Evolutionary conservation across 2,329 filamentous ascomycete genomes (phyloP).

Genomic region (Ustilaginoidea virens): DNA sequence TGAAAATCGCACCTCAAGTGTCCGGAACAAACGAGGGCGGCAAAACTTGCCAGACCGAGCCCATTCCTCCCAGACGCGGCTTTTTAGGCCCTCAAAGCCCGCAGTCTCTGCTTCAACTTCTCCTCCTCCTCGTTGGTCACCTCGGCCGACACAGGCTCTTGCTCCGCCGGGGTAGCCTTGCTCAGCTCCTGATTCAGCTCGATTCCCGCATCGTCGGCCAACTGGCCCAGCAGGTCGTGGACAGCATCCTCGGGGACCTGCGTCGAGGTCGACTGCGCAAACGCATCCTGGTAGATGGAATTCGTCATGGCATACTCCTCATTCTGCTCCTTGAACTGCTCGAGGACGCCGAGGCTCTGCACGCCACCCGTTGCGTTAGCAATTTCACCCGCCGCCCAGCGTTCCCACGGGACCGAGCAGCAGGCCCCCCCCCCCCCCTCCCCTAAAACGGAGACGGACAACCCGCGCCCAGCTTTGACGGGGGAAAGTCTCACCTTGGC

Average conservation of each 20-base stretch:
- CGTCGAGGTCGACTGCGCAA: slow-evolving; percentile 58
- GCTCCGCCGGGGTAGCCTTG: slow-evolving; percentile 36
- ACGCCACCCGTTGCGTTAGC: too few species aligned
- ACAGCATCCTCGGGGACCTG: slow-evolving; percentile 70
- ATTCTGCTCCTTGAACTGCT: slow-evolving; percentile 46
- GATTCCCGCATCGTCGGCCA: slow-evolving; percentile 77
- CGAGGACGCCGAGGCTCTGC: slow-evolving; percentile 41
- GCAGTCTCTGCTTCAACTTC: slow-evolving; percentile 46
- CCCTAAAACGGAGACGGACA: too few species aligned
- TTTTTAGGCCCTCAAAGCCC: slow-evolving; percentile 34
- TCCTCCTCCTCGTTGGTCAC: slow-evolving; percentile 69
- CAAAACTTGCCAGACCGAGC: neutral
- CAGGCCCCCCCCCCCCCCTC: too few species aligned
- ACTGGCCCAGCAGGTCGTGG: slow-evolving; percentile 68
- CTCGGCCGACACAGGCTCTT: slow-evolving; percentile 44
- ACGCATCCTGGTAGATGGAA: slow-evolving; percentile 75
- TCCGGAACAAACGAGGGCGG: neutral
- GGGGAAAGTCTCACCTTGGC: slow-evolving; percentile 28
- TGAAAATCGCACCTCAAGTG: too few species aligned
- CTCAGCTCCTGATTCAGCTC: slow-evolving; percentile 64
- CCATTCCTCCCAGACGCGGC: neutral
- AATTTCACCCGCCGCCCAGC: too few species aligned
- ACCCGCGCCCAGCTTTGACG: neutral
- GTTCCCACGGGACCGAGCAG: too few species aligned
- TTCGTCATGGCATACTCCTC: slow-evolving; percentile 50